These are phyloP conservation scores for Aspergillus olivimuriae DNA, from an alignment of 495 filamentous ascomycete genomes.

Conservation along the genomic window DNA sequence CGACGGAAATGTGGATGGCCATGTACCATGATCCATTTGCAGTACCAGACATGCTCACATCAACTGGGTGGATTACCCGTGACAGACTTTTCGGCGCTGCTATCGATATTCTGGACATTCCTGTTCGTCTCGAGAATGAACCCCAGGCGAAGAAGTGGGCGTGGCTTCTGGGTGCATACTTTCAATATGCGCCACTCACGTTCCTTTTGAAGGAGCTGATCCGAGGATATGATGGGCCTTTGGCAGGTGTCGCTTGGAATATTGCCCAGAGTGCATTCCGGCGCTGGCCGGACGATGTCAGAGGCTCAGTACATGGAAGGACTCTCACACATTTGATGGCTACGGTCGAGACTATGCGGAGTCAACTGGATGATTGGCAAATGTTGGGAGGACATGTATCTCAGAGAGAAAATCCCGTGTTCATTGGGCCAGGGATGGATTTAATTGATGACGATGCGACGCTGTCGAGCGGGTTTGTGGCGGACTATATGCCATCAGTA, in stretches of 20 bases:
- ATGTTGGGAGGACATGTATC: too few species aligned
- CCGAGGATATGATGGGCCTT: background rate
- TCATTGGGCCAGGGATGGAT: too few species aligned
- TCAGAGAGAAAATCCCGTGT: too few species aligned
- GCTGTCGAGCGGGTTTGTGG: too few species aligned
- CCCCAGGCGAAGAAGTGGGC: slow-evolving; percentile 2
- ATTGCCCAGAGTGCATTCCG: slow-evolving; percentile 5
- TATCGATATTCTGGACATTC: slow-evolving; percentile 8
- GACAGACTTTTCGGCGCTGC: slow-evolving; percentile 6
- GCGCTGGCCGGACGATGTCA: slow-evolving; percentile 7
- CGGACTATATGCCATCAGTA: too few species aligned
- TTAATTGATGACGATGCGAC: too few species aligned
- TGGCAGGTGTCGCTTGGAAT: slow-evolving; percentile 2
- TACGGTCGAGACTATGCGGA: too few species aligned
- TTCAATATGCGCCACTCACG: slow-evolving; percentile 6
- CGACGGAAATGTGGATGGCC: slow-evolving; percentile 10
- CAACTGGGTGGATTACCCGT: background rate
- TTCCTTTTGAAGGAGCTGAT: slow-evolving; percentile 7
- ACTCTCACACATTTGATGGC: too few species aligned
- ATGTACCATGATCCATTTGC: background rate
- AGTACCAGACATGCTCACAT: too few species aligned
- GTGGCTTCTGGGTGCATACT: slow-evolving; percentile 7
- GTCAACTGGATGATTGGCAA: too few species aligned
- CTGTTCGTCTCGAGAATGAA: slow-evolving; percentile 3
- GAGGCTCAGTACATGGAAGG: background rate